Conservation (phyloP, 2,329 filamentous ascomycete species). For the Corniculantispora saksenae region DNA sequence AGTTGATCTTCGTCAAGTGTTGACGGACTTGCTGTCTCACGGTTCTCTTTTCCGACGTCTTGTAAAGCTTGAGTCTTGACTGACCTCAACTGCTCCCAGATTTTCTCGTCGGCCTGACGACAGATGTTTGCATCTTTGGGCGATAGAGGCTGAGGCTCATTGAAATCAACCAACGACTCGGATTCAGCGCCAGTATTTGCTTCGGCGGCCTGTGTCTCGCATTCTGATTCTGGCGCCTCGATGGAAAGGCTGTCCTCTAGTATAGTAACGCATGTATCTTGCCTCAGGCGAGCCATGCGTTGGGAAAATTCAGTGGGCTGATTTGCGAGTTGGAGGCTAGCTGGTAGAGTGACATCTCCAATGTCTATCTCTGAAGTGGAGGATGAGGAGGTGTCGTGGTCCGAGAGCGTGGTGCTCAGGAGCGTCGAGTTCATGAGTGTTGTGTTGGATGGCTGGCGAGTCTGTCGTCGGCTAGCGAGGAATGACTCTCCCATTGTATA, state of each 20-base stretch:
- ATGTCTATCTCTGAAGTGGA: conserved; percentile 13
- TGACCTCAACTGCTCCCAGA: neutral
- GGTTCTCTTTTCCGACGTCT: neutral
- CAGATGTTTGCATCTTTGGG: neutral
- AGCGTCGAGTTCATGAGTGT: neutral
- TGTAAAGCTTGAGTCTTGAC: neutral
- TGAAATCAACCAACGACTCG: neutral
- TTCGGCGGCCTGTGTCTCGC: neutral
- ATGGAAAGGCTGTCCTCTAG: neutral
- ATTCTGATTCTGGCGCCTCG: neutral
- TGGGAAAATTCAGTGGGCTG: conserved; percentile 11
- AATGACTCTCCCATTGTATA: neutral
- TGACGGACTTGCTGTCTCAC: neutral
- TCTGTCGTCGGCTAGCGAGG: neutral
- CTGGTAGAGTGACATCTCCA: conserved; percentile 16
- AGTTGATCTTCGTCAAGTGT: neutral
- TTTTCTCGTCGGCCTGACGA: neutral
- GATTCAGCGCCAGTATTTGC: neutral
- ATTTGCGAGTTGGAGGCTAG: conserved; percentile 14
- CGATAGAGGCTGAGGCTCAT: neutral
- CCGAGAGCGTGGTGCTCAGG: neutral
- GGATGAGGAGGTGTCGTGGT: conserved; percentile 6
- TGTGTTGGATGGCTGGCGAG: neutral
- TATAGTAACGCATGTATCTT: conserved; percentile 12
- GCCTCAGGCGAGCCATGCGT: conserved; percentile 10